Evolutionary conservation across 1,284 basidiomycete species (phyloP), one percentile per base, ranked within the genome.

Genomic region (Fistulina hepatica): DNA sequence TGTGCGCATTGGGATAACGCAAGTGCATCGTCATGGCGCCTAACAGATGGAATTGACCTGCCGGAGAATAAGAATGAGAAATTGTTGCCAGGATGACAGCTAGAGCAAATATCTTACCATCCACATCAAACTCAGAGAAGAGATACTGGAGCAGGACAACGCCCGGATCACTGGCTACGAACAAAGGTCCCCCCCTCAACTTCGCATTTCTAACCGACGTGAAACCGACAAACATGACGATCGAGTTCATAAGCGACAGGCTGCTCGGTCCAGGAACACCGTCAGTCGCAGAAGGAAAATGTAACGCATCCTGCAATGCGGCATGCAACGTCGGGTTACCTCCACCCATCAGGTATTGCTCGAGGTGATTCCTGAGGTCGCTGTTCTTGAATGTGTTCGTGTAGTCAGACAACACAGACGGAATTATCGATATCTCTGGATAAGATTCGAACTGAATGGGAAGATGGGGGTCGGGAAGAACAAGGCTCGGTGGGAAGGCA

Each of bases 1-100:
- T 97, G 63, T 94, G 91, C n/a, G 90, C 88, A 52, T 91, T 92
- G 22, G 91, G 90, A 69, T 90, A 93, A 52, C 95, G 88, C 44
- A 98, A 69, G 59, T 98, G 94, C 52, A 95, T 76, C 24, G 91
- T 82, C 53, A 92, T 82, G 13, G 91, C 81, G 47, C 81, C 89
- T 47, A 97, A 66, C 47, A 98, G 68, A 57, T 97, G 81, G 63
- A 95, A 90, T 73, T 95, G 88, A 48, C 88, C 89, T 91, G 43
- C n/a, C n/a, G n/a, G n/a, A n/a, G n/a, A n/a, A n/a, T n/a, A n/a
- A n/a, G n/a, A n/a, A n/a, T n/a, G n/a, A 1, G 24, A 37, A 32
- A 32, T 15, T 33, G 37, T 33, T 33, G 37, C 53, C 21, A 54
- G 33, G 42, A 36, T 26, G 19, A 31, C 10, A 24, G 15, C 20